Evolutionary conservation across 495 filamentous ascomycete species (phyloP).

Genomic region (Glarea lozoyensis): DNA sequence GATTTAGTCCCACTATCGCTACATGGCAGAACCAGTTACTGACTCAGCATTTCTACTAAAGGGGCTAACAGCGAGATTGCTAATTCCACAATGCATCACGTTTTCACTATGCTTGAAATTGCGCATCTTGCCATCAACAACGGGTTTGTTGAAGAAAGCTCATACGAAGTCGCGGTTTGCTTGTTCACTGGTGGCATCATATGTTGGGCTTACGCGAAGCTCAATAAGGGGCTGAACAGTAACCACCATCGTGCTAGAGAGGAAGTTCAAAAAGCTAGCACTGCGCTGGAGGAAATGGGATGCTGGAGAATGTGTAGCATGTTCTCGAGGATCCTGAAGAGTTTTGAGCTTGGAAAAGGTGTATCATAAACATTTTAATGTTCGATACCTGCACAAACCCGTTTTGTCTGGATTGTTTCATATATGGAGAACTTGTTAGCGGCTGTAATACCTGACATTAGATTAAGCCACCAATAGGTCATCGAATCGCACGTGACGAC

Average conservation of each 20-base stretch:
- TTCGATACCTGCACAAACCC: too few relatives aligned
- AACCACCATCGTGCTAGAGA: constrained; percentile 1
- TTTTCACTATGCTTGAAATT: constrained; percentile 15
- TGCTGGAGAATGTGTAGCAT: constrained; percentile 16
- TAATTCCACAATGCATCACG: constrained; percentile 13
- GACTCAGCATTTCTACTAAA: too few relatives aligned
- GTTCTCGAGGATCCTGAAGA: constrained; percentile 14
- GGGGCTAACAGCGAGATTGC: constrained; percentile 16
- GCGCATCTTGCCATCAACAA: constrained; percentile 16
- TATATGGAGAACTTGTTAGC: too few relatives aligned
- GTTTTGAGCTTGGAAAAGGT: too few relatives aligned
- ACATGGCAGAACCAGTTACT: too few relatives aligned
- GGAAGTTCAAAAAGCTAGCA: constrained; percentile 12
- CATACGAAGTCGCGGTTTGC: constrained; percentile 21
- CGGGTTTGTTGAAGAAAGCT: constrained; percentile 13
- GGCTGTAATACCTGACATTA: too few relatives aligned
- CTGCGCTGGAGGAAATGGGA: constrained; percentile 13
- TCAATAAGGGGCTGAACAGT: constrained; percentile 1
- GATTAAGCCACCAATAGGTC: too few relatives aligned
- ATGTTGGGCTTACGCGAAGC: constrained; percentile 16
- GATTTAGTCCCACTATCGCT: too few relatives aligned
- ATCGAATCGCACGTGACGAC: too few relatives aligned
- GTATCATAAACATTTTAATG: too few relatives aligned
- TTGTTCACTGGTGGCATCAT: constrained; percentile 22
- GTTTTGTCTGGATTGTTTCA: too few relatives aligned